Evolutionary conservation across 495 filamentous ascomycete species (phyloP).

Genomic region (Aspergillus carlsbadensis): DNA sequence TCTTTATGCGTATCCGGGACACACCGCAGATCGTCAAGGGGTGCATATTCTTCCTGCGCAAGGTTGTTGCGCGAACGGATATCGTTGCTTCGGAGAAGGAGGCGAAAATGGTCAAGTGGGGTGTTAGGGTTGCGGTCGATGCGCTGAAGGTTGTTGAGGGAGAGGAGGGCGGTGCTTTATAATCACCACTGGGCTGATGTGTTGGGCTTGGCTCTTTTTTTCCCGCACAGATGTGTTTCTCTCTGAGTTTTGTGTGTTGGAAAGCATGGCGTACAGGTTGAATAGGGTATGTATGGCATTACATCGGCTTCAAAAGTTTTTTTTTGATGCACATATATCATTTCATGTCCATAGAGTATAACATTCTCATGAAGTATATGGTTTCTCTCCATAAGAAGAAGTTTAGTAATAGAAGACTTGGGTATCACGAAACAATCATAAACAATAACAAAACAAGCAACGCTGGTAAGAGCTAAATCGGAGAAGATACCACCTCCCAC

Average conservation of each 20-base stretch:
- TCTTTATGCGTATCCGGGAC: constrained; percentile 62
- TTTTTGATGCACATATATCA: neutral
- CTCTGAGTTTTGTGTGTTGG: neutral
- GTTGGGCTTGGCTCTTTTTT: too few relatives aligned
- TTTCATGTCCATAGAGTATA: neutral
- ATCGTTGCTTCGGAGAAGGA: constrained; percentile 64
- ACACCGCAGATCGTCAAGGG: constrained; percentile 65
- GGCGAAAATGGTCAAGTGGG: constrained; percentile 60
- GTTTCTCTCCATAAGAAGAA: neutral
- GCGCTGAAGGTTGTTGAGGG: constrained; percentile 52
- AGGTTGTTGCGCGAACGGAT: constrained; percentile 71
- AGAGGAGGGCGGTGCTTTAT: constrained; percentile 5
- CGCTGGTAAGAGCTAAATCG: too few relatives aligned
- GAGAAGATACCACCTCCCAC: constrained; percentile 33
- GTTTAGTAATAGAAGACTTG: neutral
- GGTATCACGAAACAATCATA: constrained; percentile 15
- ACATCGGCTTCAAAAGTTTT: neutral
- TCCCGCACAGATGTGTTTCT: too few relatives aligned
- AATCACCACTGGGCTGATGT: too few relatives aligned
- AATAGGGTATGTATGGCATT: neutral
- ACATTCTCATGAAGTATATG: neutral
- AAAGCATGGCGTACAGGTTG: constrained; percentile 2
- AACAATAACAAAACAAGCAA: neutral
- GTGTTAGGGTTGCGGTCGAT: constrained; percentile 63
- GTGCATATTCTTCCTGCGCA: constrained; percentile 75